phyloP scores from a whole-genome alignment of 1,139 yeast genomes.

The Sugiyamaella xylanicola region DNA sequence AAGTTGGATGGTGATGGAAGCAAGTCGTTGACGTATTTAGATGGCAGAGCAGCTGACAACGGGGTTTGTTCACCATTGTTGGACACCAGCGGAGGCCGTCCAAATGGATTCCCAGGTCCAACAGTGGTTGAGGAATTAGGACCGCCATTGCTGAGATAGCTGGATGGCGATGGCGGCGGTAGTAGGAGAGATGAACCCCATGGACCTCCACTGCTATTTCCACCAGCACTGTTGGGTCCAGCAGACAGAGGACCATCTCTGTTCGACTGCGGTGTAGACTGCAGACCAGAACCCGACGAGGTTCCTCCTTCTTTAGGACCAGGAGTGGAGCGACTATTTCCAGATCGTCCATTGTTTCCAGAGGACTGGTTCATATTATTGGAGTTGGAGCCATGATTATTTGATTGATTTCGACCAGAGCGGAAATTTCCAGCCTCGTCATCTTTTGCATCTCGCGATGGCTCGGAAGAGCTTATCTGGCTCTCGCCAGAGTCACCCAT shows the following conservation, averaged over 20 bases:
- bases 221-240: conserved; percentile 24
- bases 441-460: conserved; percentile 20
- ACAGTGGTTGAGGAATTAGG: conserved; percentile 21
- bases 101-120: conserved; percentile 43
- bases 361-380: conserved; percentile 6
- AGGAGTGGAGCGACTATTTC: conserved; percentile 8
- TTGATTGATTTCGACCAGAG: background rate
- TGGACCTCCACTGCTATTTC: conserved; percentile 21
- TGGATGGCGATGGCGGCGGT: conserved; percentile 37
- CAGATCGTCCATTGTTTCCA: conserved; percentile 10
- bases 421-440: conserved; percentile 15
- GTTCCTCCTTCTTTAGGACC: conserved; percentile 16
- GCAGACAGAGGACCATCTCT: conserved; percentile 18
- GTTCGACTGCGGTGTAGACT: conserved; percentile 17
- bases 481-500: conserved; percentile 34
- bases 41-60: conserved; percentile 45
- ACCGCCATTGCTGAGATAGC: conserved; percentile 28
- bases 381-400: background rate
- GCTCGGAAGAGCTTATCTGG: conserved; percentile 27
- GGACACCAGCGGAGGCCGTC: conserved; percentile 36
- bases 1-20: conserved; percentile 48
- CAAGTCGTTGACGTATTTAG: conserved; percentile 45
- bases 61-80: conserved; percentile 46
- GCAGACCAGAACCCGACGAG: conserved; percentile 21
- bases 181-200: conserved; percentile 30